Percentiles rank a stretch among this genome's conserved stretches.
Conservation (phyloP, 192 early-diverging fungal genomes). For the Helicostylum pulchrum region DNA sequence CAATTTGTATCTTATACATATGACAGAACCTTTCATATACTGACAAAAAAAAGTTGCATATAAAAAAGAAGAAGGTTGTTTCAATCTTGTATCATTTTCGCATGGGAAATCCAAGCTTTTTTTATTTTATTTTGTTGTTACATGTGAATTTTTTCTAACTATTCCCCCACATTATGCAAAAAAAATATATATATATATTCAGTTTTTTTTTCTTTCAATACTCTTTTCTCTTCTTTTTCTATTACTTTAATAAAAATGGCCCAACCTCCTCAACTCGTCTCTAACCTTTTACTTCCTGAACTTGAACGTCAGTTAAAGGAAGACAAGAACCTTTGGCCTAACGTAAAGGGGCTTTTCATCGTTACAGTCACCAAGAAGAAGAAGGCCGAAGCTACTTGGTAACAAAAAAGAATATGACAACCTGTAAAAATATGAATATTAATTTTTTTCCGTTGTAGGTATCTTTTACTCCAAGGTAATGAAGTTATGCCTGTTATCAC, state of each 20-base stretch:
- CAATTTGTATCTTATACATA: too few relatives aligned
- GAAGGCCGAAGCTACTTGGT: slow-evolving; percentile 31
- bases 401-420: background rate
- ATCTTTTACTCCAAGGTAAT: slow-evolving; percentile 34
- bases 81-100: background rate
- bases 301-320: slow-evolving; percentile 19
- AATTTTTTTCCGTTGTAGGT: slow-evolving; percentile 17
- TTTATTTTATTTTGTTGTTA: background rate
- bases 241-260: background rate
- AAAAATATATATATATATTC: background rate
- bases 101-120: too few relatives aligned
- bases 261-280: slow-evolving; percentile 11
- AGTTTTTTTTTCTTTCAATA: background rate
- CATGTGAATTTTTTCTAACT: slow-evolving; percentile 1
- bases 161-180: background rate
- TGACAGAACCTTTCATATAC: too few relatives aligned
- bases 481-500: slow-evolving; percentile 29
- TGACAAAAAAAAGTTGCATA: too few relatives aligned
- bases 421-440: background rate
- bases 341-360: slow-evolving; percentile 33
- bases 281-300: slow-evolving; percentile 22
- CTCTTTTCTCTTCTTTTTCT: background rate
- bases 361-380: slow-evolving; percentile 32
- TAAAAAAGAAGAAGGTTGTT: background rate
- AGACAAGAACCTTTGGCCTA: slow-evolving; percentile 28